A percentile compares a stretch with the other conserved stretches of the same genome.
Evolutionary conservation across 192 early-diverging fungal species (phyloP).

Genomic region (Pilobolus umbonatus): DNA sequence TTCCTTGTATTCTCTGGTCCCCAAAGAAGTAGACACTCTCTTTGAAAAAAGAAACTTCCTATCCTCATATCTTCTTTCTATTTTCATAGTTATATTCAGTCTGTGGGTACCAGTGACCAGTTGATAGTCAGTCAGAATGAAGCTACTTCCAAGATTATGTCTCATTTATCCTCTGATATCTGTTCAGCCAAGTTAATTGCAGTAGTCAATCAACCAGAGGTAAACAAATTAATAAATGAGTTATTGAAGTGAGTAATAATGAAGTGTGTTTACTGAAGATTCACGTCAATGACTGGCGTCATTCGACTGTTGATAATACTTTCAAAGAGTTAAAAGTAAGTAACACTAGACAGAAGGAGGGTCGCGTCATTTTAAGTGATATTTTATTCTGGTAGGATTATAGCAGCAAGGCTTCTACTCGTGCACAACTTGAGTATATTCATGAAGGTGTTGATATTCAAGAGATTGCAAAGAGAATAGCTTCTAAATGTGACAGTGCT

Average conservation of each 20-base stretch:
- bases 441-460: constrained; percentile 20
- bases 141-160: constrained; percentile 14
- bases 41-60: neutral
- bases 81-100: constrained; percentile 14
- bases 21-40: constrained; percentile 28
- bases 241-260: neutral
- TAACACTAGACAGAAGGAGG: too few relatives aligned
- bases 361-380: neutral
- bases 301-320: constrained; percentile 14
- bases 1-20: constrained; percentile 34
- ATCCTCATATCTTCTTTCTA: neutral
- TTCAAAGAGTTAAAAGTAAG: constrained; percentile 27
- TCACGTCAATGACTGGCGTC: constrained; percentile 27
- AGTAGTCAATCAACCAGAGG: constrained; percentile 33
- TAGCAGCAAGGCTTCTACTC: constrained; percentile 6
- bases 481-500: constrained; percentile 19
- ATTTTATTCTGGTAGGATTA: constrained; percentile 13
- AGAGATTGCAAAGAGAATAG: constrained; percentile 16
- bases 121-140: constrained; percentile 18
- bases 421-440: constrained; percentile 28
- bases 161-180: constrained; percentile 11
- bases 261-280: constrained; percentile 18
- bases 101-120: constrained; percentile 13
- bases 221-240: constrained; percentile 11
- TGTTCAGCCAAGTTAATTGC: constrained; percentile 28